phyloP scores from a whole-genome alignment of 2,329 filamentous ascomycete species.

The Neofusicoccum kwambonambiense region DNA sequence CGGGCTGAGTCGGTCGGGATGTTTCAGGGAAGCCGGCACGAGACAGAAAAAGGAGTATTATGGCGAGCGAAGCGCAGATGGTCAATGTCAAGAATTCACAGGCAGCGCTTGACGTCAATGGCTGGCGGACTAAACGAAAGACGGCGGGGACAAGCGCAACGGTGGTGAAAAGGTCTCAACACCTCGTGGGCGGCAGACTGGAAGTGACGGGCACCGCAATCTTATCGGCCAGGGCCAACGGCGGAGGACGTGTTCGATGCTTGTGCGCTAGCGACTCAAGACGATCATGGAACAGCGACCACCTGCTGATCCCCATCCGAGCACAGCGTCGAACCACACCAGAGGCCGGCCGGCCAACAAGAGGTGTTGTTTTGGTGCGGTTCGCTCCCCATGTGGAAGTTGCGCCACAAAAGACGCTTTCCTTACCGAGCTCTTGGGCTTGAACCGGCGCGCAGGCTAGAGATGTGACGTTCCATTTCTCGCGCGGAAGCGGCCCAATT shows the following conservation, averaged over 20 bases:
- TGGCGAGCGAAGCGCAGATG: not conserved
- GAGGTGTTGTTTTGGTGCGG: not conserved
- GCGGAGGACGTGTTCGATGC: too few species aligned
- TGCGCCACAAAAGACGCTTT: not conserved
- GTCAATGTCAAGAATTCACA: not conserved
- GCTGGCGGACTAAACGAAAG: not conserved
- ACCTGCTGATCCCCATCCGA: not conserved
- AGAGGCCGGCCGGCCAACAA: too few species aligned
- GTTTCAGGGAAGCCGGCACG: too few species aligned
- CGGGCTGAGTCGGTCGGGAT: not conserved
- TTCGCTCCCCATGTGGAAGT: not conserved
- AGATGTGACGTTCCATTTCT: too few species aligned
- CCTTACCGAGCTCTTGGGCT: not conserved
- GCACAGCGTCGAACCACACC: not conserved
- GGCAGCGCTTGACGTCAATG: conserved; percentile 8
- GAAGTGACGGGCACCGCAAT: not conserved
- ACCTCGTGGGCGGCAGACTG: not conserved
- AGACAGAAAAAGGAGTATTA: not conserved
- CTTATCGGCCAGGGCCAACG: not conserved
- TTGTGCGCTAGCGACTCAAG: conserved; percentile 12
- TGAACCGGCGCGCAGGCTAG: not conserved
- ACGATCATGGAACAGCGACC: conserved; percentile 7
- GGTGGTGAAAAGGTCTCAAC: not conserved
- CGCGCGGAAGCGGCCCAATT: too few species aligned
- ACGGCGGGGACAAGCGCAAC: not conserved